These are phyloP conservation scores for Candida sanyiensis DNA, from an alignment of 805 yeast genomes.

Conservation along the genomic window DNA sequence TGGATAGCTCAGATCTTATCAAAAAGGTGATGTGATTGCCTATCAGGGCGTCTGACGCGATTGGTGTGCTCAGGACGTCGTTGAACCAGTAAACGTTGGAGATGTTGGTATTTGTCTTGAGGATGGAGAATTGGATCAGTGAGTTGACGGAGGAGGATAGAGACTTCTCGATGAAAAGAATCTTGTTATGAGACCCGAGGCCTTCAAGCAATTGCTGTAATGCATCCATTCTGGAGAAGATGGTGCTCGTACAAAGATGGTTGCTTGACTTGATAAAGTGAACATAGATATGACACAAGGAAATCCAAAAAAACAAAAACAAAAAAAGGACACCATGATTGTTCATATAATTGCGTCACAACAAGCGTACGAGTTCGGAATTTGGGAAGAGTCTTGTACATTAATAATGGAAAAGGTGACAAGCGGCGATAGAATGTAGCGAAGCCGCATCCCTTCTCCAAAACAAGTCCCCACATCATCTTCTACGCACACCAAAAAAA, in stretches of 20 bases:
- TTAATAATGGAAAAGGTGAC: no score
- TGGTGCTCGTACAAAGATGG: neutral
- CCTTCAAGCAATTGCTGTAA: slow-evolving; percentile 9
- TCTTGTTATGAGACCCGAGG: slow-evolving; percentile 30
- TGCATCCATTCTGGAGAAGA: neutral
- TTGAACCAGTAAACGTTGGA: slow-evolving; percentile 43
- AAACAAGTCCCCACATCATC: no score
- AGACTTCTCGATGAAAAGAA: slow-evolving; percentile 33
- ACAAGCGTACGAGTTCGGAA: no score
- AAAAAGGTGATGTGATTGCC: slow-evolving; percentile 21
- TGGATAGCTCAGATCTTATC: slow-evolving; percentile 19
- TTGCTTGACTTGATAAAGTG: no score
- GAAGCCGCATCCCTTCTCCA: no score
- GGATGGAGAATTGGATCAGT: slow-evolving; percentile 47
- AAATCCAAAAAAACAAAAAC: no score
- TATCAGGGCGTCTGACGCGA: slow-evolving; percentile 6
- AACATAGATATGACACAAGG: neutral
- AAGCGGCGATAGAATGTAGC: no score
- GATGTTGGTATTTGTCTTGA: slow-evolving; percentile 47
- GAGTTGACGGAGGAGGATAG: slow-evolving; percentile 46
- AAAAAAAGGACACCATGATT: no score
- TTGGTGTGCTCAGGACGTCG: slow-evolving; percentile 14
- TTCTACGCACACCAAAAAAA: slow-evolving; percentile 1
- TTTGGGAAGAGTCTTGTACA: no score
- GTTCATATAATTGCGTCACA: no score